Percentiles rank a stretch among this genome's conserved stretches.
phyloP scores from a whole-genome alignment of 2,329 filamentous ascomycete genomes.

The Fusarium praegraminearum region DNA sequence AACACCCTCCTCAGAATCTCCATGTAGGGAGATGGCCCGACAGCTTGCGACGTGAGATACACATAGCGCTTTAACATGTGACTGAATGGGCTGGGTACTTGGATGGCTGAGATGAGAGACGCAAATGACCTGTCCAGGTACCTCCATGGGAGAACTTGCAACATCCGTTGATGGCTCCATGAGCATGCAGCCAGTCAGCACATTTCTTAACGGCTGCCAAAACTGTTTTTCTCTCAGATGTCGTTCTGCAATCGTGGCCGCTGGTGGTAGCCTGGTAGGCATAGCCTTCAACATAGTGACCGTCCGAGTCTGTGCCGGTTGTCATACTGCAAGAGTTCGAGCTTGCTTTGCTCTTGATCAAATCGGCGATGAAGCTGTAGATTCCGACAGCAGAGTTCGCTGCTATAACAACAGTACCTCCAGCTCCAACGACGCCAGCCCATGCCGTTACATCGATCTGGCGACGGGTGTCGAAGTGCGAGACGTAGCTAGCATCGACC shows the following conservation, averaged over 20 bases:
- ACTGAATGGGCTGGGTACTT: no score
- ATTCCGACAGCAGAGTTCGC: neutral
- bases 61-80: no score
- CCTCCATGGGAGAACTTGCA: no score
- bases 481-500: neutral
- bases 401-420: neutral
- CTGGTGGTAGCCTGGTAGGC: neutral
- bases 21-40: no score
- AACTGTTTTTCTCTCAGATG: neutral
- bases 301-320: neutral
- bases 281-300: neutral
- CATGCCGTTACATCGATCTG: neutral
- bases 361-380: neutral
- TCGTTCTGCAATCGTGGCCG: constrained; percentile 1
- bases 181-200: no score
- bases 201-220: neutral
- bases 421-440: neutral
- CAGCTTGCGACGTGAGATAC: no score
- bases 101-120: no score
- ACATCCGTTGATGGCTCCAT: no score
- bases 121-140: no score
- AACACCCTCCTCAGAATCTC: no score
- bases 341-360: neutral
- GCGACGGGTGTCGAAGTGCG: neutral
- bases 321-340: neutral